These are phyloP conservation scores for Cyclotella cryptica DNA, from an alignment of 108 stramenopile species.

Conservation along the genomic window DNA sequence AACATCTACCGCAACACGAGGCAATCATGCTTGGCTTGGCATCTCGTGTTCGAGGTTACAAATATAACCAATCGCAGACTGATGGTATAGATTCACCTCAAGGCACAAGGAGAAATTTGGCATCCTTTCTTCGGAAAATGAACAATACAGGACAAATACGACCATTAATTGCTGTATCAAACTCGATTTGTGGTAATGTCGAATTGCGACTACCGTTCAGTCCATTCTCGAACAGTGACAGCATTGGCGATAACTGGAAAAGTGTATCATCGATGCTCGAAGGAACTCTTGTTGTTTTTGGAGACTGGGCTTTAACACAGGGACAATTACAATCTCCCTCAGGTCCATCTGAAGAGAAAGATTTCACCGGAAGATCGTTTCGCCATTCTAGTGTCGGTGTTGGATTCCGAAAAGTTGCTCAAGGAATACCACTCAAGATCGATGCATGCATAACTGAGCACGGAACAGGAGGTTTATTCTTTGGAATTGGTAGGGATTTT, in stretches of 20 bases:
- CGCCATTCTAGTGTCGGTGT: constrained; percentile 71
- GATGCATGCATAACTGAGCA: constrained; percentile 72
- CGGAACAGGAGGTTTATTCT: constrained; percentile 68
- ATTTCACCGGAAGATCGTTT: constrained; percentile 29
- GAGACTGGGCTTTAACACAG: constrained; percentile 72
- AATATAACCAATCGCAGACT: constrained; percentile 27
- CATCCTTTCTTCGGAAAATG: constrained; percentile 14
- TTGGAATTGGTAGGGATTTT: constrained; percentile 77
- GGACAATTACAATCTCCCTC: constrained; percentile 31
- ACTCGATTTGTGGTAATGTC: constrained; percentile 70
- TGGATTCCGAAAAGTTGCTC: constrained; percentile 75
- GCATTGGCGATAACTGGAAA: constrained; percentile 6
- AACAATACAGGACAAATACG: constrained; percentile 7
- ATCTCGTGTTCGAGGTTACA: constrained; percentile 72
- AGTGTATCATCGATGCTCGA: constrained; percentile 11
- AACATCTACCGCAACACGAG: constrained; percentile 78
- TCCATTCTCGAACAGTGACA: constrained; percentile 22
- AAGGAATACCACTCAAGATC: constrained; percentile 84
- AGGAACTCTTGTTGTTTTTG: constrained; percentile 70
- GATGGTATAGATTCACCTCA: not conserved
- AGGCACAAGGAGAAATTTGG: constrained; percentile 9
- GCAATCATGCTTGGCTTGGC: constrained; percentile 71
- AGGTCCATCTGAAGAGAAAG: constrained; percentile 9
- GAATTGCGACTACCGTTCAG: constrained; percentile 79
- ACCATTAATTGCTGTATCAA: constrained; percentile 46